Evolutionary conservation across 2,329 filamentous ascomycete species (phyloP), one percentile per base, ranked within the genome.

Genomic region (Verticillium tricorpus): DNA sequence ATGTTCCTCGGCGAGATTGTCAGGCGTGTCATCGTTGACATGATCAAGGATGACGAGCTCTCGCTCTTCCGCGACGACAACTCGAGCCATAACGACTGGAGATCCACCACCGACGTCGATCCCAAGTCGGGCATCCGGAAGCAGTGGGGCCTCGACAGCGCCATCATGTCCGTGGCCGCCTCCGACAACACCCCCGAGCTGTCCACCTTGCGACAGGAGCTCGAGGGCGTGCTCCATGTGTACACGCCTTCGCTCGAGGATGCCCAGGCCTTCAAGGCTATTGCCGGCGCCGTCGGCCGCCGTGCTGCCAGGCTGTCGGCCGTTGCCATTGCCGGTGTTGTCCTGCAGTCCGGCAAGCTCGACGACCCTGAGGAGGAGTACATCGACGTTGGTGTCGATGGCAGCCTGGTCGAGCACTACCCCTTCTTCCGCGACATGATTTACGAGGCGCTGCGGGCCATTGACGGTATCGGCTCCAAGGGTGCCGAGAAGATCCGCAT

Each of bases 1-100:
- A 98, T 99, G 94, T 99, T 98, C 79, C 77, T 99, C 57, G 95
- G 95, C 60, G 95, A 99, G 76, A 93, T 98, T 65, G 83, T 97
- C 61, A 90, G 95, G 60, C 83, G 92, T 55, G 88, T 89, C 17
- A 79, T 97, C 25, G 74, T 95, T 58, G 82, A 87, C 62, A 84
- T 97, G 73, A 80, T 93, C 70, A 84, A 89, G 68, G 84, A 91
- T 67, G 81, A 87, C 32, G 74, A 82, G 1, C 78, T 89, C 7
- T 82, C 87, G 2, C 83, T 97, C 39, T 96, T 97, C 84, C 85
- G 83, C 68, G 90, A 93, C 69, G 83, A 85, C 61, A 88, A 91
- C 76, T 89, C 90, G 28, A 87, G 85, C 70, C 83, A 82, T 67
- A 92, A 94, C 71, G 89, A 86, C 71, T 84, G 78, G 80, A 78